A percentile compares a stretch with the other conserved stretches of the same genome.
These are phyloP conservation scores for Coccomyxa sp. DNA, from an alignment of 139 green algal species.

Conservation along the genomic window DNA sequence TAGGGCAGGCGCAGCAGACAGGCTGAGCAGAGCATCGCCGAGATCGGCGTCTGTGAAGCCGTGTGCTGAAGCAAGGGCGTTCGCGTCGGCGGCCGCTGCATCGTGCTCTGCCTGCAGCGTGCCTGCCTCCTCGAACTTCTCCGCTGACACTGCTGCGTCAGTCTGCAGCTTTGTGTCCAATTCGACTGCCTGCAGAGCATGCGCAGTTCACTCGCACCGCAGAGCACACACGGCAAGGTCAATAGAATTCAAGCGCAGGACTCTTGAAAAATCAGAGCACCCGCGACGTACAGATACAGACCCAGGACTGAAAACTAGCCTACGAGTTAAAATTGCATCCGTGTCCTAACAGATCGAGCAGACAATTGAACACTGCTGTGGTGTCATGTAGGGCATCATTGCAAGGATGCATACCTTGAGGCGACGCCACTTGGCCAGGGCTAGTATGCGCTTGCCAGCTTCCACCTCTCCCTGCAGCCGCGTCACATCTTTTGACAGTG, in stretches of 20 bases:
- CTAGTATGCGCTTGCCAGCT: constrained; percentile 6
- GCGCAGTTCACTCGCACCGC: too few species aligned
- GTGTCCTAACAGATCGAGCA: too few species aligned
- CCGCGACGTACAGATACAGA: too few species aligned
- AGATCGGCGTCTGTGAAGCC: constrained; percentile 7
- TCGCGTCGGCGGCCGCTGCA: constrained; percentile 2
- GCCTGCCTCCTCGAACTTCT: constrained; percentile 19
- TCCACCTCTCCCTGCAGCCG: background rate
- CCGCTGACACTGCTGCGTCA: constrained; percentile 11
- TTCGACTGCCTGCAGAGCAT: constrained; percentile 3
- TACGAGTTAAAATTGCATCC: too few species aligned
- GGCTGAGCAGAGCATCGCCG: background rate
- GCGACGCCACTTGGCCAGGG: constrained; percentile 9
- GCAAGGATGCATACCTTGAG: background rate
- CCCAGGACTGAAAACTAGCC: too few species aligned
- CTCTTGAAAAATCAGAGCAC: too few species aligned
- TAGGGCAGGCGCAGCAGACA: too few species aligned
- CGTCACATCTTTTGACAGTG: background rate
- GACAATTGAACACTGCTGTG: too few species aligned
- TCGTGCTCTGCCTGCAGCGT: constrained; percentile 19
- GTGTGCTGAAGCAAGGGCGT: constrained; percentile 8
- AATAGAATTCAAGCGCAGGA: too few species aligned
- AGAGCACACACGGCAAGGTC: too few species aligned
- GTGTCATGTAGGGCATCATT: too few species aligned
- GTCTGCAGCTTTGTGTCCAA: constrained; percentile 9